Percentiles rank a stretch among this genome's conserved stretches.
phyloP scores from a whole-genome alignment of 2,329 filamentous ascomycete genomes.

The Monilinia polystroma region DNA sequence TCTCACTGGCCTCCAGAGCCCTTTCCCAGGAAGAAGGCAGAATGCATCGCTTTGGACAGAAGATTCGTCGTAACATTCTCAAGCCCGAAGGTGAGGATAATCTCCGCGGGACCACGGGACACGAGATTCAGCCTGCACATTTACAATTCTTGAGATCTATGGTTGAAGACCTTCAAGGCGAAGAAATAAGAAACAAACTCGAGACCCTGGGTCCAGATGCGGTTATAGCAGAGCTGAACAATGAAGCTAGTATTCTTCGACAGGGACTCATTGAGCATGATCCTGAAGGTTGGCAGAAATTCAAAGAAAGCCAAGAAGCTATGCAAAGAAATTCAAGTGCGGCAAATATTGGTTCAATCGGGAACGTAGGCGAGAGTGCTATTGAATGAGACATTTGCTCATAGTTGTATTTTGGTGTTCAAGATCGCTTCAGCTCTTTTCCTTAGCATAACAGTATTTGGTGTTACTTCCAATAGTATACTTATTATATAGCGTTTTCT shows the following conservation, averaged over 20 bases:
- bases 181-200: slow-evolving; percentile 54
- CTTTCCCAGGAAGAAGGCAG: slow-evolving; percentile 68
- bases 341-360: slow-evolving; percentile 28
- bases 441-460: slow-evolving; percentile 5
- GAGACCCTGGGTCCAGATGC: slow-evolving; percentile 54
- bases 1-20: slow-evolving; percentile 64
- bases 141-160: slow-evolving; percentile 56
- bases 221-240: slow-evolving; percentile 57
- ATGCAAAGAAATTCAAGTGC: slow-evolving; percentile 34
- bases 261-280: slow-evolving; percentile 57
- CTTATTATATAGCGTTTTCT: slow-evolving; percentile 10
- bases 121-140: slow-evolving; percentile 32
- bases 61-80: slow-evolving; percentile 63
- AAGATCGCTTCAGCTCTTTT: background rate
- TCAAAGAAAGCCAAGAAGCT: slow-evolving; percentile 58
- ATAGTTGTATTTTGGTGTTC: background rate
- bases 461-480: background rate
- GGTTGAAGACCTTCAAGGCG: slow-evolving; percentile 61
- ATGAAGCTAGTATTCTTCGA: slow-evolving; percentile 45
- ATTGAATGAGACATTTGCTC: slow-evolving; percentile 27
- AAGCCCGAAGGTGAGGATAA: slow-evolving; percentile 40
- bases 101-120: slow-evolving; percentile 46
- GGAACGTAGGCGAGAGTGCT: slow-evolving; percentile 33
- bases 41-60: slow-evolving; percentile 66
- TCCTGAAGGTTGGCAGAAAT: slow-evolving; percentile 62